Conservation (phyloP, 805 yeast genomes). For the Pichia insulana region DNA sequence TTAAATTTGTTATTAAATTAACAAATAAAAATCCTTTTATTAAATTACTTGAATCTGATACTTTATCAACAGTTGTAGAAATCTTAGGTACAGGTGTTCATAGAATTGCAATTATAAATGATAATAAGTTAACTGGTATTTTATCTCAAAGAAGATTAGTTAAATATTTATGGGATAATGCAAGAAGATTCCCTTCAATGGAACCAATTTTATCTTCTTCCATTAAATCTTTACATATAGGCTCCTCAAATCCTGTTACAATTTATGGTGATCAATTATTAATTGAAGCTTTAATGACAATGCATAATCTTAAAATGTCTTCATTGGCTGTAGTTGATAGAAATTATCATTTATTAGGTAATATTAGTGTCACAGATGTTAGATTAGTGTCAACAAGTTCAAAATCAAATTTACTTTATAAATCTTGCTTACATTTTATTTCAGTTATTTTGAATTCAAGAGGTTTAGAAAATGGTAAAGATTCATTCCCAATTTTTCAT, state of each 20-base stretch:
- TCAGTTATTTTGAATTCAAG: conserved; percentile 78
- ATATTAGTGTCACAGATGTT: conserved; percentile 91
- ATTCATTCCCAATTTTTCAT: conserved; percentile 93
- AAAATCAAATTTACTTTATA: conserved; percentile 72
- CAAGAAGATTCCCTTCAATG: conserved; percentile 72
- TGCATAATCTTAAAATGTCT: conserved; percentile 78
- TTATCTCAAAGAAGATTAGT: conserved; percentile 85
- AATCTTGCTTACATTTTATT: conserved; percentile 80
- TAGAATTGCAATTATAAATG: conserved; percentile 66
- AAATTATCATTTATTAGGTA: conserved; percentile 69
- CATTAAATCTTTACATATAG: conserved; percentile 67
- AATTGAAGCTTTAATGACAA: conserved; percentile 76
- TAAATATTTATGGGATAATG: conserved; percentile 85
- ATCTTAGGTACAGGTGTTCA: conserved; percentile 93
- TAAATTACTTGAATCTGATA: conserved; percentile 61
- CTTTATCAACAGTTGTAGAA: conserved; percentile 68
- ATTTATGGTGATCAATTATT: conserved; percentile 81
- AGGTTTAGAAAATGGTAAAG: conserved; percentile 91
- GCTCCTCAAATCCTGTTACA: conserved; percentile 61
- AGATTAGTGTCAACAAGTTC: conserved; percentile 80
- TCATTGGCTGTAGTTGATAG: conserved; percentile 90
- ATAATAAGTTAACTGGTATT: conserved; percentile 64
- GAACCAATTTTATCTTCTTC: conserved; percentile 66
- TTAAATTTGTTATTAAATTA: conserved; percentile 73
- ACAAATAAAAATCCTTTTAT: conserved; percentile 86